A percentile compares a stretch with the other conserved stretches of the same genome.
Evolutionary conservation across 139 green algal genomes (phyloP).

Genomic region (Tetratostichococcus sp.): DNA sequence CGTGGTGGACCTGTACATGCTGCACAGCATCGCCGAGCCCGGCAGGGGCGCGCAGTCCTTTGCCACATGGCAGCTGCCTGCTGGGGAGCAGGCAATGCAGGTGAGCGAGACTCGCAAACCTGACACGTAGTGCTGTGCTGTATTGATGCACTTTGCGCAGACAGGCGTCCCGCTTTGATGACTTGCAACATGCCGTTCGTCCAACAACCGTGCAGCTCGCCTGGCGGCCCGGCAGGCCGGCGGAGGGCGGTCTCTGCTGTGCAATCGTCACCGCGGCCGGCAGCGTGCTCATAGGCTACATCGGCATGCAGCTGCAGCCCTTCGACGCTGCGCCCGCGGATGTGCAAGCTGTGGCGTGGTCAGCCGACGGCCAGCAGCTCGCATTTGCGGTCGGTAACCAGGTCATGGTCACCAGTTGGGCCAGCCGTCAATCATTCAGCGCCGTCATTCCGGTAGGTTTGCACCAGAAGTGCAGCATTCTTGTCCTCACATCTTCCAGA

Average conservation of each 20-base stretch:
- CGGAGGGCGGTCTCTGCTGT: background rate
- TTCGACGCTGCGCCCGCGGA: no score
- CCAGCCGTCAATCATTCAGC: background rate
- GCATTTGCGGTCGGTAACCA: slow-evolving; percentile 12
- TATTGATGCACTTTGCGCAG: no score
- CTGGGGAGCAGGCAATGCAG: background rate
- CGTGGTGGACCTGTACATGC: background rate
- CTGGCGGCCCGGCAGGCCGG: background rate
- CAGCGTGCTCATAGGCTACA: slow-evolving; percentile 8
- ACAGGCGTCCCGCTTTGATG: no score
- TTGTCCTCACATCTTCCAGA: no score
- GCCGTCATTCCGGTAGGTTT: background rate
- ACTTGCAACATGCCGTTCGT: no score
- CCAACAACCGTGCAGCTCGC: background rate
- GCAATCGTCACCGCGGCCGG: background rate
- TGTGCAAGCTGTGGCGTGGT: slow-evolving; percentile 13
- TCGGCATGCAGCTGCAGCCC: slow-evolving; percentile 3
- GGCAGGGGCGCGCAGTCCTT: slow-evolving; percentile 3
- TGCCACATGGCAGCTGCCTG: background rate
- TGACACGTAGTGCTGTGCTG: background rate
- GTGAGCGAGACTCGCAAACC: background rate
- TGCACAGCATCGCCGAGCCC: background rate
- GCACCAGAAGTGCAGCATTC: background rate
- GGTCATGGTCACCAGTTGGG: background rate
- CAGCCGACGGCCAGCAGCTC: slow-evolving; percentile 19